Conservation (phyloP, 2,329 filamentous ascomycete genomes). For the Aureobasidium vineae region DNA sequence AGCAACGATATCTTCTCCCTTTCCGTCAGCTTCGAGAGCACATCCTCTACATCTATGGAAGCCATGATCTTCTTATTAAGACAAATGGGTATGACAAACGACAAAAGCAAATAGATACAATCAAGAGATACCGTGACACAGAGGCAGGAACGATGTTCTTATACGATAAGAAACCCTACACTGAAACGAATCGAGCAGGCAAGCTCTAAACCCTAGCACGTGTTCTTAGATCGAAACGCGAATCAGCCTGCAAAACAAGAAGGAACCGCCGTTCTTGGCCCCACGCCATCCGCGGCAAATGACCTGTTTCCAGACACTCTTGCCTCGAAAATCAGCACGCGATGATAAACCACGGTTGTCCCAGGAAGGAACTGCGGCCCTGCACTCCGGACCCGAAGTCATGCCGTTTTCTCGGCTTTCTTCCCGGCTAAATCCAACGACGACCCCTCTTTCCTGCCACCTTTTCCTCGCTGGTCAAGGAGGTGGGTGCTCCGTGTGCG, state of each 20-base stretch:
- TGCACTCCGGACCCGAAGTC: neutral
- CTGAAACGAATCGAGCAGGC: neutral
- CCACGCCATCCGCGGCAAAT: neutral
- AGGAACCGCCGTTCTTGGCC: neutral
- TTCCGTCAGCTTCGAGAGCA: constrained; percentile 35
- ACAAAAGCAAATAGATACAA: neutral
- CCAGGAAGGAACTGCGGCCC: constrained; percentile 3
- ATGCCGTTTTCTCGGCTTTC: neutral
- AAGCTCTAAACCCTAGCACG: neutral
- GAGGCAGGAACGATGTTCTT: constrained; percentile 6
- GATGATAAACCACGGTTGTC: neutral
- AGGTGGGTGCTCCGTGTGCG: neutral
- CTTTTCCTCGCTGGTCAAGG: neutral
- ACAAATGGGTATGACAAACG: neutral
- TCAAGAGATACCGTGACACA: neutral
- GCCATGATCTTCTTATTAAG: constrained; percentile 8
- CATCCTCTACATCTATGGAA: constrained; percentile 34
- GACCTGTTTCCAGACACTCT: neutral
- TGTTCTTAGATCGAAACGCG: neutral
- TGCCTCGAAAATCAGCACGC: neutral
- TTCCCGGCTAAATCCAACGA: constrained; percentile 7
- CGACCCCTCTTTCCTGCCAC: constrained; percentile 17
- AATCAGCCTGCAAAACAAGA: neutral
- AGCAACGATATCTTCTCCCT: constrained; percentile 37
- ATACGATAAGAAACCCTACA: neutral